Evolutionary conservation across 2,329 filamentous ascomycete species (phyloP).

Genomic region (Paecilomyces niveus): DNA sequence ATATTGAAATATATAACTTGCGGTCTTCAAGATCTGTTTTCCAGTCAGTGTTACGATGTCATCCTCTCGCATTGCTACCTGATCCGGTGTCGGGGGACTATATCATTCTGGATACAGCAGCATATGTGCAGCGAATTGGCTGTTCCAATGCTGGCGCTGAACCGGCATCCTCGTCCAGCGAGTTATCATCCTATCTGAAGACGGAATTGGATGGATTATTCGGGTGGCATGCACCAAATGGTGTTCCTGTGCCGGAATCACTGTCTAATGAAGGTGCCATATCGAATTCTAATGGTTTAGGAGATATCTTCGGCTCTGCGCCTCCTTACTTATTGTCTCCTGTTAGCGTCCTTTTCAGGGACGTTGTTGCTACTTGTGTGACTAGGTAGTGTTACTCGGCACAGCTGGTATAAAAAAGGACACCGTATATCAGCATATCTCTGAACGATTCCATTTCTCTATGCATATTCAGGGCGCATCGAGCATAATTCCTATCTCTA

Average conservation of each 20-base stretch:
- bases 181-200: constrained; percentile 16
- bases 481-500: neutral
- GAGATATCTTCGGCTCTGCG: constrained; percentile 30
- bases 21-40: constrained; percentile 54
- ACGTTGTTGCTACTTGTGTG: constrained; percentile 28
- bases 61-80: constrained; percentile 62
- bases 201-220: constrained; percentile 30
- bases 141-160: constrained; percentile 18
- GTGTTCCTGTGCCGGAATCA: constrained; percentile 1
- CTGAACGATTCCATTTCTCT: neutral
- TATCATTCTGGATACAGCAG: constrained; percentile 66
- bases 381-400: neutral
- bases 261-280: neutral
- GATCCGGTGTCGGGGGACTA: constrained; percentile 62
- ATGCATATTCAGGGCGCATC: neutral
- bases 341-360: constrained; percentile 30
- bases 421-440: neutral
- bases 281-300: constrained; percentile 18
- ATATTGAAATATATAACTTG: constrained; percentile 60
- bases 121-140: constrained; percentile 54
- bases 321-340: constrained; percentile 33
- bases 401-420: neutral
- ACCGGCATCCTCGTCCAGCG: constrained; percentile 14
- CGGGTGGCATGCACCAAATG: constrained; percentile 8
- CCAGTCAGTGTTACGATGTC: constrained; percentile 46